Percentiles rank a stretch among this genome's conserved stretches.
Conservation (phyloP, 2,329 filamentous ascomycete genomes). For the Aspergillus persii region DNA sequence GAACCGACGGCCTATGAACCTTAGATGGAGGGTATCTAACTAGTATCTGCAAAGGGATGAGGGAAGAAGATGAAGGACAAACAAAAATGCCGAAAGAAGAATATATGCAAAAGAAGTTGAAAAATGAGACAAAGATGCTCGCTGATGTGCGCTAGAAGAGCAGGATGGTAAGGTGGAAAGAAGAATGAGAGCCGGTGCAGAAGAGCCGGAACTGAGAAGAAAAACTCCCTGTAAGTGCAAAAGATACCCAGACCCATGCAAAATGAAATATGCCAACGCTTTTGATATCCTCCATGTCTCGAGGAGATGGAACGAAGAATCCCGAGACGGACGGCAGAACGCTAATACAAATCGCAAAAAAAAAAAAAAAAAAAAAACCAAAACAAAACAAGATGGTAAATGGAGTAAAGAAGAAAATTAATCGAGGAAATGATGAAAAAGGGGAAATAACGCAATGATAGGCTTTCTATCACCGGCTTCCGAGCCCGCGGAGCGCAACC, state of each 20-base stretch:
- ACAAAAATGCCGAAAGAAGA: background rate
- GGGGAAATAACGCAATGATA: background rate
- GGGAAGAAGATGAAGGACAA: background rate
- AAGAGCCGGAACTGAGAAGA: background rate
- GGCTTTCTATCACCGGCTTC: constrained; percentile 19
- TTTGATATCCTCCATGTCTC: background rate
- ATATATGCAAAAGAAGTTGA: background rate
- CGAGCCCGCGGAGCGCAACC: constrained; percentile 38
- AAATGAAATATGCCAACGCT: background rate
- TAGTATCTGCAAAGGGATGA: constrained; percentile 4
- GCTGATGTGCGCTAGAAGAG: constrained; percentile 1
- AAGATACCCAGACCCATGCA: background rate
- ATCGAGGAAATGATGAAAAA: constrained; percentile 1
- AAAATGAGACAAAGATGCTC: background rate
- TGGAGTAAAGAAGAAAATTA: background rate
- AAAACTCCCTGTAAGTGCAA: constrained; percentile 1
- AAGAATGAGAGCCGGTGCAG: background rate
- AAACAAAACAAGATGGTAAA: background rate
- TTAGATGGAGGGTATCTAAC: constrained; percentile 21
- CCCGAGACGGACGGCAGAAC: background rate
- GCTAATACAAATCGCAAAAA: background rate
- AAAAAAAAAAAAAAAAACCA: background rate
- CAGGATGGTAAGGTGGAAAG: background rate
- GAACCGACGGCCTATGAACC: constrained; percentile 11
- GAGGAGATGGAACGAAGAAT: background rate